Conservation (phyloP, 2,329 filamentous ascomycete species). For the Colletotrichum viniferum region DNA sequence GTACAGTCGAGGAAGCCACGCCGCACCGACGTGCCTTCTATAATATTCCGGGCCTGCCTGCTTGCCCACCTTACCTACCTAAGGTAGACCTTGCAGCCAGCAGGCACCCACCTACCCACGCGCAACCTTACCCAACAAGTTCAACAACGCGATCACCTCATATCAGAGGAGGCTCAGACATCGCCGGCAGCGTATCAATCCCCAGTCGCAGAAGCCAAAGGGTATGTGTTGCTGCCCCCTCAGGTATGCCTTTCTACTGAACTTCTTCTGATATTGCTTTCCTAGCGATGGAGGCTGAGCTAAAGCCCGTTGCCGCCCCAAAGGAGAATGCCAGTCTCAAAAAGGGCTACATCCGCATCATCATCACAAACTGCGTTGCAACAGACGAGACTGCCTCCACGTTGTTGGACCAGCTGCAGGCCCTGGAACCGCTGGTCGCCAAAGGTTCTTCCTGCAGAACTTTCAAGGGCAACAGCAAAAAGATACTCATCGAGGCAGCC, state of each 20-base stretch:
- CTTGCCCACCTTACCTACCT: neutral
- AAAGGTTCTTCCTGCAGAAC: neutral
- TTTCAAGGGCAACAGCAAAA: neutral
- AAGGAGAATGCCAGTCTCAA: neutral
- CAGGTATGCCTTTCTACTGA: neutral
- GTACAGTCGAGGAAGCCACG: neutral
- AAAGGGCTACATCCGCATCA: neutral
- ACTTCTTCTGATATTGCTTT: neutral
- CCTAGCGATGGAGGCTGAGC: neutral
- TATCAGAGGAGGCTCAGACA: neutral
- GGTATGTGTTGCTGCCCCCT: neutral
- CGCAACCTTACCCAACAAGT: neutral
- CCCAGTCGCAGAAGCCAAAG: neutral
- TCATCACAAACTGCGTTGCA: neutral
- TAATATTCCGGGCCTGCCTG: neutral
- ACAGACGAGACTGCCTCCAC: neutral
- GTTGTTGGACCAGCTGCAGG: neutral
- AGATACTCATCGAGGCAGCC: neutral
- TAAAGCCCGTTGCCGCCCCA: neutral
- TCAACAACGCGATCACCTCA: neutral
- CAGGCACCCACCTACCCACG: neutral
- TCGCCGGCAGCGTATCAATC: neutral
- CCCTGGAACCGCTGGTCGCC: neutral
- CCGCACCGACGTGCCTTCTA: neutral
- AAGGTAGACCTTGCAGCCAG: neutral